Evolutionary conservation across 139 green algal species (phyloP).

Genomic region (Chlorella sp.): DNA sequence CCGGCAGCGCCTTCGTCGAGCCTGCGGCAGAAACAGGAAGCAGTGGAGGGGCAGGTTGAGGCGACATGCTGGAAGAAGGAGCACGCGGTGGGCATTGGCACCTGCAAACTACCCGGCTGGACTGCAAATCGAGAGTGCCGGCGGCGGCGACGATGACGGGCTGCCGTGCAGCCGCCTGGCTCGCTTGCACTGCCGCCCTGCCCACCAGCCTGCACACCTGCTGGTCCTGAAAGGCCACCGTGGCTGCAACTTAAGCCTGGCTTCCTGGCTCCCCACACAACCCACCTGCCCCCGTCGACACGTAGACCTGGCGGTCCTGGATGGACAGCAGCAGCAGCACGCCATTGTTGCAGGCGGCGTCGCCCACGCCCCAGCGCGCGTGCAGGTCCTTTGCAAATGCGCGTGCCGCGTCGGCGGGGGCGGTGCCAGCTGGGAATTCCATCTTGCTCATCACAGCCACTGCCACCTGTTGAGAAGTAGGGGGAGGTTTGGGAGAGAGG

Average conservation of each 20-base stretch:
- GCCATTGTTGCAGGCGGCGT: constrained; percentile 69
- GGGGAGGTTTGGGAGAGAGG: not conserved
- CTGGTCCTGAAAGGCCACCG: no score
- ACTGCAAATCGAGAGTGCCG: no score
- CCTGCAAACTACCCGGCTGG: no score
- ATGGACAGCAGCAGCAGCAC: constrained; percentile 70
- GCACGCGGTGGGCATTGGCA: no score
- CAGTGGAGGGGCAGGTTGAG: no score
- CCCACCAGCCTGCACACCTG: no score
- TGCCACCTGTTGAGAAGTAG: constrained; percentile 50
- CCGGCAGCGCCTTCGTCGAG: constrained; percentile 31
- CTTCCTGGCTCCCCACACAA: no score
- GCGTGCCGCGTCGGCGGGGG: constrained; percentile 32
- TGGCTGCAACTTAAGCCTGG: no score
- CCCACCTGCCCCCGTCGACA: constrained; percentile 8
- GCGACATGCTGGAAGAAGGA: no score
- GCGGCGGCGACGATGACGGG: no score
- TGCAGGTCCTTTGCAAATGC: constrained; percentile 62
- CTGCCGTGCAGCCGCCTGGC: no score
- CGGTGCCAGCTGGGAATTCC: not conserved
- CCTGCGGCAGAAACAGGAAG: not conserved
- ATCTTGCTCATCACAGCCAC: constrained; percentile 66
- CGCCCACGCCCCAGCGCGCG: constrained; percentile 71
- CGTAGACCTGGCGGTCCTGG: constrained; percentile 60
- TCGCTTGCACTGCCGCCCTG: no score